phyloP scores from a whole-genome alignment of 306 rosid genomes.

The Luffa aegyptiaca region DNA sequence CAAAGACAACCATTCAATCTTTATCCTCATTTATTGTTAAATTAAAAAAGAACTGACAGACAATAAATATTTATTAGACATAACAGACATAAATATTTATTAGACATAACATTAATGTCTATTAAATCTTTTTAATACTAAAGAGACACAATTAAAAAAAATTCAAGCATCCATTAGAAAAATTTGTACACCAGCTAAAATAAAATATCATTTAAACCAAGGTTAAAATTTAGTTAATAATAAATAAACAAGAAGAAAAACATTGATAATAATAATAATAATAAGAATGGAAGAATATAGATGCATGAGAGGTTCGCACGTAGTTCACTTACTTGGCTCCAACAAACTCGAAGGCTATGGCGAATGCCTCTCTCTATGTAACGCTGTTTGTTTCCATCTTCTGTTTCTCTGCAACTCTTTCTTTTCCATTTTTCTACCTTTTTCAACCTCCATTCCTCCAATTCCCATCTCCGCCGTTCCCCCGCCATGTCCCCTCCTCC shows the following conservation, averaged over 20 bases:
- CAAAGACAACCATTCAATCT: too few species aligned
- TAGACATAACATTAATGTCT: too few species aligned
- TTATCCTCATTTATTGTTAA: too few species aligned
- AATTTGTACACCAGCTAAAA: too few species aligned
- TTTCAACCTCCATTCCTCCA: not conserved
- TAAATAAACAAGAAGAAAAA: not conserved
- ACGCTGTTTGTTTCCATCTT: not conserved
- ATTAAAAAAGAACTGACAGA: too few species aligned
- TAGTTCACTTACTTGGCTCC: conserved; percentile 22
- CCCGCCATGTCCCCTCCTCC: not conserved
- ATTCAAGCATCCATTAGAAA: too few species aligned
- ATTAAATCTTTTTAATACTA: too few species aligned
- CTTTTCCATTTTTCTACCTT: conserved; percentile 5
- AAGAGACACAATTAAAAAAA: too few species aligned
- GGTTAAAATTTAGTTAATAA: not conserved
- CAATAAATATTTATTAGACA: too few species aligned
- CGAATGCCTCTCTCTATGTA: not conserved
- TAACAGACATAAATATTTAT: too few species aligned
- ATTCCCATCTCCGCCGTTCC: conserved; percentile 11
- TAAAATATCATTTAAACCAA: too few species aligned
- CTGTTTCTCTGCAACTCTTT: conserved; percentile 11
- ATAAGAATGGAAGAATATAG: not conserved
- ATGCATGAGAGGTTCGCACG: conserved; percentile 23
- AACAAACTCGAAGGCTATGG: conserved; percentile 16
- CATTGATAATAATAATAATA: not conserved